These are phyloP conservation scores for Acorus calamus DNA, from an alignment of 106 monocot genomes.

Conservation along the genomic window DNA sequence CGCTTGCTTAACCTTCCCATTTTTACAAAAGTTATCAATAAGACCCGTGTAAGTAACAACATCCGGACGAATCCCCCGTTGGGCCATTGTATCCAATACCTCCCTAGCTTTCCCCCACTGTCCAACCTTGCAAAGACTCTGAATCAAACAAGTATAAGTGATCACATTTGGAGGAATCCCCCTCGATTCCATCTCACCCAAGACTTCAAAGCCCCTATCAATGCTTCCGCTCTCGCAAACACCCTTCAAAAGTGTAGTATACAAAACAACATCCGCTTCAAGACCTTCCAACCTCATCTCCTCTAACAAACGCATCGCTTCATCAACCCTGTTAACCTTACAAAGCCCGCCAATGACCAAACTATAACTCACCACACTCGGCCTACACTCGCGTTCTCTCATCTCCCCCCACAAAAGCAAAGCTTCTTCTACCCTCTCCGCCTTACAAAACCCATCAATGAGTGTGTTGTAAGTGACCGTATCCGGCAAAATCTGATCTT, in stretches of 20 bases:
- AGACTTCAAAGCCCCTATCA: slow-evolving; percentile 24
- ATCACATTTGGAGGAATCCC: slow-evolving; percentile 48
- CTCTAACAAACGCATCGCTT: too few relatives aligned
- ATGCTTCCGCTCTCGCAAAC: slow-evolving; percentile 26
- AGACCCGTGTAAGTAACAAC: slow-evolving; percentile 39
- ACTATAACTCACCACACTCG: too few relatives aligned
- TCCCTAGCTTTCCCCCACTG: slow-evolving; percentile 35
- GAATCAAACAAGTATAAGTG: slow-evolving; percentile 43
- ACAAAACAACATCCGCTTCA: slow-evolving; percentile 41
- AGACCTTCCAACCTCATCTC: slow-evolving; percentile 8
- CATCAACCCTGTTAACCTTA: too few relatives aligned
- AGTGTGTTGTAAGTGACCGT: too few relatives aligned
- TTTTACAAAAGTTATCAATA: slow-evolving; percentile 58
- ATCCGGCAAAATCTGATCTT: too few relatives aligned
- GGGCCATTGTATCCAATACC: slow-evolving; percentile 36
- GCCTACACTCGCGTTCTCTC: too few relatives aligned
- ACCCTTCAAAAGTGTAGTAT: slow-evolving; percentile 38
- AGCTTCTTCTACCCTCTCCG: too few relatives aligned
- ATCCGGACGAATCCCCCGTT: slow-evolving; percentile 38
- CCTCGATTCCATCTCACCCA: slow-evolving; percentile 28
- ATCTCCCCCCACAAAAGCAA: too few relatives aligned
- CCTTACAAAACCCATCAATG: too few relatives aligned
- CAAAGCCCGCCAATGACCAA: too few relatives aligned
- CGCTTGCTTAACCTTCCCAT: slow-evolving; percentile 51
- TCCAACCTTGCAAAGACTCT: slow-evolving; percentile 29